Base-by-base conservation (phyloP, 208 protist genomes). In the Trypanosoma platydactyli region DNA sequence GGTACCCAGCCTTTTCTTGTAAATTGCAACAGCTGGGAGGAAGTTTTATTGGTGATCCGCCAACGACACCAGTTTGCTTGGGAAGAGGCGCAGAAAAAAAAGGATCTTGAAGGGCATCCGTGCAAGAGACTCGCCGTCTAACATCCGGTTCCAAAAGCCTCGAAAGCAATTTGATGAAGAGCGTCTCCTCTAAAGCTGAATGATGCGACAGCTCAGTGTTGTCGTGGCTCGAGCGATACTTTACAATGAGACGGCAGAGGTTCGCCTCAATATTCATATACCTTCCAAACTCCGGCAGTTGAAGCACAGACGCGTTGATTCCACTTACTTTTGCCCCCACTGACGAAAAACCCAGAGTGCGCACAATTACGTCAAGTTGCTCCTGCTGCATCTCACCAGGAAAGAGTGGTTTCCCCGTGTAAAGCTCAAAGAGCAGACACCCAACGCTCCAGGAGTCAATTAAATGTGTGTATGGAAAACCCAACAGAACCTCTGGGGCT, bases 321-420 rank as follows among this genome's bases (percentile, higher is more conserved):
- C 83, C 80, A 20, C 35, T 68, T 35, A 61, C 74, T 22, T 98
- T 71, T 12, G 97, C 64, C 42, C 61, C 59, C 29, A 75, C 56
- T 15, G 96, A 91, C 0, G 97, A 96, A 49, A 84, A 54, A 69
- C 94, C 96, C 50, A 97, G 66, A 35, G 95, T 80, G 52, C 94
- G 81, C 35, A 97, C 92, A 69, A 99, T 98, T 61, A 71, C 82
- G 16, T 72, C 76, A 5, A 99, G 66, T 76, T 98, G 94, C 25
- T 98, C 89, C 46, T 89, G 61, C 71, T 86, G 82, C 46, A 81
- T 89, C 40, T 94, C 79, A 18, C 95, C 93, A 9, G 94, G 85
- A 77, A 99, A 99, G 60, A 99, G 75, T 13, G 98, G 97, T 46
- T 88, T 84, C 24, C 92, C 91, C 40, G 90, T 92, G 76, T 92